Evolutionary conservation across 2,329 filamentous ascomycete genomes (phyloP).

Genomic region (Fusarium drepaniforme): DNA sequence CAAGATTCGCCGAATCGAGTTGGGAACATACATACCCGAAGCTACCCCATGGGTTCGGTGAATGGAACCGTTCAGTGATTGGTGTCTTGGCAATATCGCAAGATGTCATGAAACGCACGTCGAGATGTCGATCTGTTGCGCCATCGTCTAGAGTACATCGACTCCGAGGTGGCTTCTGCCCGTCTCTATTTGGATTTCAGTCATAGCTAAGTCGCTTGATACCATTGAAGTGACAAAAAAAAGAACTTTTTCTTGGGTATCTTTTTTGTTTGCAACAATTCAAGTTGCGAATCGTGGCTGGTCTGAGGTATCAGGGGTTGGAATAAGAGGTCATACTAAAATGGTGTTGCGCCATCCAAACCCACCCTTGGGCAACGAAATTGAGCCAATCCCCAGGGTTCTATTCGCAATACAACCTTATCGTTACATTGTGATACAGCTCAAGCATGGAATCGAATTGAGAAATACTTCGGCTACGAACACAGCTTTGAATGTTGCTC

Average conservation of each 20-base stretch:
- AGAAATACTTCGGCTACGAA: background rate
- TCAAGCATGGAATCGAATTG: background rate
- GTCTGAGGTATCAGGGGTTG: background rate
- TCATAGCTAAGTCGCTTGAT: too few species aligned
- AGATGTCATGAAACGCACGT: slow-evolving; percentile 11
- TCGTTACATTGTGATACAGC: background rate
- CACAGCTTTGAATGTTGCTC: background rate
- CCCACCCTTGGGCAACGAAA: background rate
- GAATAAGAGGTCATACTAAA: slow-evolving; percentile 12
- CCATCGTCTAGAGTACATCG: slow-evolving; percentile 3
- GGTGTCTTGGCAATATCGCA: slow-evolving; percentile 4
- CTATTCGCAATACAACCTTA: background rate
- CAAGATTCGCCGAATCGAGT: background rate
- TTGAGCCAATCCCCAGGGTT: slow-evolving; percentile 1
- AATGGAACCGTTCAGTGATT: background rate
- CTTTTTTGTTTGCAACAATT: too few species aligned
- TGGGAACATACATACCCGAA: background rate
- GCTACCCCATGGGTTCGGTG: background rate
- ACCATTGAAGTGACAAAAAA: too few species aligned
- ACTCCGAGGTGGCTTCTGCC: too few species aligned
- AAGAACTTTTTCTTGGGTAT: background rate
- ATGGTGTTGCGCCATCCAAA: slow-evolving; percentile 13
- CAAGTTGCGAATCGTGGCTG: background rate
- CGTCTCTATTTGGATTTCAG: background rate
- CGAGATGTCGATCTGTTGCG: slow-evolving; percentile 3